Base-by-base conservation (phyloP, 306 rosid genomes). In the Quercus aquifolioides region DNA sequence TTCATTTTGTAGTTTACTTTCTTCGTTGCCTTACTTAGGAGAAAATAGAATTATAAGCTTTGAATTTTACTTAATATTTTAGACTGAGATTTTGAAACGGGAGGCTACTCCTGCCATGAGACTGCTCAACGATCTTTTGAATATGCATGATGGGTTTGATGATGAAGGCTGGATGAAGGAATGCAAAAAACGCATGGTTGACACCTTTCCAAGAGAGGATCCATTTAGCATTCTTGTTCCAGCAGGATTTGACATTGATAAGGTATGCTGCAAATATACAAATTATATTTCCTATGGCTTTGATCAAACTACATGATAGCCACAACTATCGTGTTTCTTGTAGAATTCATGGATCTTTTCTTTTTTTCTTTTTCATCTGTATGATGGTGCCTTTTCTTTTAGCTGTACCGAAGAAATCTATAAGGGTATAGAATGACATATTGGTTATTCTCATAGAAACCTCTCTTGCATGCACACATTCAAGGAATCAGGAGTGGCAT, bases 21-120 rank as follows among this genome's bases (percentile, higher is more conserved):
- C 26, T 5, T 57, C 17, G 5, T 33, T 28, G n/a, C 31, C 57
- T 68, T 71, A 17, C 28, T 76, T 67, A 41, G 20, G n/a, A 4
- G 13, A 31, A 26, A 35, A 59, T n/a, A 43, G 19, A 38, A 55
- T 71, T 26, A n/a, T 31, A 18, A 76, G 59, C 15, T 63, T 46
- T 76, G 38, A 76, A 49, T 30, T 75, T 43, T 76, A 12, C 68
- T 76, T 21, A 11, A 69, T 52, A 59, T 76, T 81, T 60, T 82
- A 95, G 99, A 83, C 95, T 54, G 98, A 95, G 86, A 93, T 95
- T 81, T 85, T 91, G 88, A 95, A 91, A 85, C 84, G 81, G 55
- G 99, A 90, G 84, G 99, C 97, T 68, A 83, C 93, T 73, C 96
- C 92, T 59, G 96, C 98, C 58, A 95, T 91, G 99, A 88, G 91